Evolutionary conservation across 305 asterid species (phyloP).

Genomic region (Salvia sclarea): DNA sequence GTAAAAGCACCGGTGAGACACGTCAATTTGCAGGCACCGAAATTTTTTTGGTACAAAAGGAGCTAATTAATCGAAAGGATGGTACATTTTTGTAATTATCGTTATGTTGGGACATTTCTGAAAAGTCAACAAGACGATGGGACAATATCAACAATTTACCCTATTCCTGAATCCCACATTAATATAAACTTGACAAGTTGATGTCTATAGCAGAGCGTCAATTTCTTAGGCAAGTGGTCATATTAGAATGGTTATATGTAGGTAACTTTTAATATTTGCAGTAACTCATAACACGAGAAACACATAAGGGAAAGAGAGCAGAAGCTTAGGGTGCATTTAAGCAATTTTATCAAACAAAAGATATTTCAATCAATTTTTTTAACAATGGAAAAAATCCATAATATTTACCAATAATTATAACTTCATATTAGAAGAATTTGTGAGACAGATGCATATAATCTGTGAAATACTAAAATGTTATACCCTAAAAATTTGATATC

Average conservation of each 20-base stretch:
- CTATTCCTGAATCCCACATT: neutral
- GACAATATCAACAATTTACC: too few relatives aligned
- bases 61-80: too few relatives aligned
- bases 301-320: neutral
- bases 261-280: neutral
- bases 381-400: too few relatives aligned
- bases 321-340: neutral
- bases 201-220: neutral
- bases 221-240: neutral
- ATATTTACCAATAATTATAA: neutral
- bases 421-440: neutral
- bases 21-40: too few relatives aligned
- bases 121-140: too few relatives aligned
- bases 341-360: slow-evolving; percentile 3
- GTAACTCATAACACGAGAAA: neutral
- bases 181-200: neutral
- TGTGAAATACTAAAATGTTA: neutral
- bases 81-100: too few relatives aligned
- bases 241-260: neutral
- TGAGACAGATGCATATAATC: neutral
- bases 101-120: too few relatives aligned
- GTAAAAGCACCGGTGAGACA: too few relatives aligned
- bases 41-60: too few relatives aligned
- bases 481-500: neutral
- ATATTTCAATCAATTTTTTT: neutral